These are phyloP conservation scores for Petrea volubilis DNA, from an alignment of 257 asterid species.

Conservation along the genomic window DNA sequence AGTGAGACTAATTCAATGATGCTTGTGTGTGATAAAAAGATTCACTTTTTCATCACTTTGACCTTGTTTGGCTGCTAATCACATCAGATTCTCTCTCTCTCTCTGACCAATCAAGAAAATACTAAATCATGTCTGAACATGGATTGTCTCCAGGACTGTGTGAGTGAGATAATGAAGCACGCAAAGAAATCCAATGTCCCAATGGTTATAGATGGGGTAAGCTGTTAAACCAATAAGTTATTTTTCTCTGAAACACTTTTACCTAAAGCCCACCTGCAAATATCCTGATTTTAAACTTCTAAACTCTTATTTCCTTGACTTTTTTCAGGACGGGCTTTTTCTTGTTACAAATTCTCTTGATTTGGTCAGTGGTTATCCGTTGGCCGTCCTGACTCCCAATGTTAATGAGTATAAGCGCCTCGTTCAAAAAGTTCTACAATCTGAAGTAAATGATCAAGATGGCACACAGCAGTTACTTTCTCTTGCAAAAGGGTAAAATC, in stretches of 20 bases:
- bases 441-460: conserved; percentile 69
- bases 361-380: conserved; percentile 76
- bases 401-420: conserved; percentile 93
- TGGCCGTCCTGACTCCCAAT: conserved; percentile 95
- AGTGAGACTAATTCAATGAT: background rate
- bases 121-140: background rate
- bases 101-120: background rate
- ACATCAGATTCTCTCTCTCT: background rate
- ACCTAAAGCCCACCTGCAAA: background rate
- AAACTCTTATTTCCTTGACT: conserved; percentile 20
- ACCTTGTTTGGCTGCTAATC: conserved; percentile 16
- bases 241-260: background rate
- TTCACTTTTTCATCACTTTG: conserved; percentile 7
- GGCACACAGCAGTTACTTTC: conserved; percentile 73
- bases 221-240: conserved; percentile 21
- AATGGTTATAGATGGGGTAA: conserved; percentile 94
- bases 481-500: conserved; percentile 72
- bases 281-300: conserved; percentile 6
- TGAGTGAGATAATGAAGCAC: conserved; percentile 80
- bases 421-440: conserved; percentile 66
- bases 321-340: conserved; percentile 89
- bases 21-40: background rate
- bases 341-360: conserved; percentile 81
- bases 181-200: conserved; percentile 86
- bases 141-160: conserved; percentile 71